Base-by-base conservation (phyloP, 176 grass and related monocot species). In the Aegilops bicornis region DNA sequence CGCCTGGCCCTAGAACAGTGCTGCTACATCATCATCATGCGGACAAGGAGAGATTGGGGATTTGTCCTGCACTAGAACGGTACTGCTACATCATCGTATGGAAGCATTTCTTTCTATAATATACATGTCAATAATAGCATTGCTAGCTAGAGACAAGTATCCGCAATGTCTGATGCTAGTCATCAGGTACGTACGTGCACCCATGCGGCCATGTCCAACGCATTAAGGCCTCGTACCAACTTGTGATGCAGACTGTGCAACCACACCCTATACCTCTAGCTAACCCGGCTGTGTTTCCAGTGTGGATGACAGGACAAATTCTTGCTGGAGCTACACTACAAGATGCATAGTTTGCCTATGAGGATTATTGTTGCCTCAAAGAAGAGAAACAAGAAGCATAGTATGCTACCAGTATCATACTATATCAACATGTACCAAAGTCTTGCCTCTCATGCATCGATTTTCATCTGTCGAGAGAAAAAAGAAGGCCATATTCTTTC, bases 211-310 rank as follows among this genome's bases (percentile, higher is more conserved):
- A 25, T 40, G 77, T 62, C n/a, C 3, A 27, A 80, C 14, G 60
- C 59, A 64, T 80, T 43, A 29, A 80, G 78, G 59, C 27, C 78
- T 80, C 78, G 59, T 17, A 79, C 59, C 78, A 64, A 62, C 78
- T 43, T 43, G 35, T 64, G 33, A 87, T 56, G 86, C 73, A 1
- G 63, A 83, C 67, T 35, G 48, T 24, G n/a, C 73, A 78, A 83
- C 80, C 4, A 61, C 35, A 40, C 23, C 19, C 19, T 72, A 1
- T 20, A 37, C 10, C 54, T 64, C 76, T 79, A 27, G 5, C 31
- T 77, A 83, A 29, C 36, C 25, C 50, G 15, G 14, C 29, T 39
- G 4, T 73, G 81, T 84, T 89, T 72, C 54, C 76, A 40, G 17
- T 54, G 30, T 31, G 42, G 54, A 56, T 64, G 76, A 79, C 81